A percentile compares a stretch with the other conserved stretches of the same genome.
phyloP scores from a whole-genome alignment of 768 basidiomycete species.

The Fibroporia radiculosa region DNA sequence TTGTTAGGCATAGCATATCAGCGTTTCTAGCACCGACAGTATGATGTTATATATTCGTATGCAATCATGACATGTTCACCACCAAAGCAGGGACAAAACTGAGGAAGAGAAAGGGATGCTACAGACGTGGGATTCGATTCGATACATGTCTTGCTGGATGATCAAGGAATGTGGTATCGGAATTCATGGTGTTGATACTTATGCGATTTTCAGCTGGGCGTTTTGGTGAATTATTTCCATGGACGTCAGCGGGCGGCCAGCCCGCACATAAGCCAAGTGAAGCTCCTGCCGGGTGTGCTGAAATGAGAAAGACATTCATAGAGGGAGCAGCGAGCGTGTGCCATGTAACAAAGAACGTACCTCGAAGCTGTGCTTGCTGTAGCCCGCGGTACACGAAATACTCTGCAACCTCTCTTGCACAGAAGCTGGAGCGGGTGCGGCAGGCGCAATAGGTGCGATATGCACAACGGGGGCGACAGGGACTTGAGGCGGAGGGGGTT shows the following conservation, averaged over 20 bases:
- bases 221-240: constrained; percentile 22
- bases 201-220: constrained; percentile 5
- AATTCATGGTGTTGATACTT: neutral
- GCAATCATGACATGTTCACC: too few relatives aligned
- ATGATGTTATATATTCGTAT: neutral
- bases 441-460: neutral
- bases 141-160: neutral
- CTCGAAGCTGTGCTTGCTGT: constrained; percentile 41
- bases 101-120: too few relatives aligned
- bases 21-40: neutral
- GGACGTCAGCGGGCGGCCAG: constrained; percentile 39
- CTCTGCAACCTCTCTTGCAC: constrained; percentile 26
- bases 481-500: neutral
- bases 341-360: constrained; percentile 21
- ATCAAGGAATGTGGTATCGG: neutral
- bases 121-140: too few relatives aligned
- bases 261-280: constrained; percentile 36
- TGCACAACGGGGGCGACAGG: neutral
- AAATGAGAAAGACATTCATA: neutral
- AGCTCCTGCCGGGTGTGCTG: constrained; percentile 51
- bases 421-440: too few relatives aligned
- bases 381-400: constrained; percentile 30
- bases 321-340: too few relatives aligned
- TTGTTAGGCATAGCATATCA: neutral
- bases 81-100: too few relatives aligned